Conservation (phyloP, 2,329 filamentous ascomycete genomes). For the Decorospora gaudefroyi region DNA sequence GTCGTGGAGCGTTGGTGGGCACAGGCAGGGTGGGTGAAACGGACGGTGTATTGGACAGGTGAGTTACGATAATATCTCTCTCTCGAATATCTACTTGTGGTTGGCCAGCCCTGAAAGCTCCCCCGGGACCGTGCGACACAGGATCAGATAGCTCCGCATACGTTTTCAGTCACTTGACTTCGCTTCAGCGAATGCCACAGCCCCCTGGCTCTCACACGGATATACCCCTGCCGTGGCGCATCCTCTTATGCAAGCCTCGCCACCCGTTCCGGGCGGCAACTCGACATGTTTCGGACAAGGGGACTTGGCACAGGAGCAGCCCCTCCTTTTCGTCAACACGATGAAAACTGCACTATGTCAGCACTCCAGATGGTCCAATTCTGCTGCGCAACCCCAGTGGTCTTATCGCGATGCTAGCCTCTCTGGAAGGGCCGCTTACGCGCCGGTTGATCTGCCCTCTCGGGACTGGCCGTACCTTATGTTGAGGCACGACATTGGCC, state of each 20-base stretch:
- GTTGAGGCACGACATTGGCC: constrained; percentile 34
- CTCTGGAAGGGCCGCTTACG: constrained; percentile 40
- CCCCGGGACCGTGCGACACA: constrained; percentile 35
- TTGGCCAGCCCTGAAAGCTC: constrained; percentile 35
- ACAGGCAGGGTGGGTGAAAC: constrained; percentile 75
- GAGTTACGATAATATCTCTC: constrained; percentile 56
- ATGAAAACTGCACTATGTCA: constrained; percentile 18
- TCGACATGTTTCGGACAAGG: constrained; percentile 41
- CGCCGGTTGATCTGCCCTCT: constrained; percentile 47
- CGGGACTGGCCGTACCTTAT: constrained; percentile 44
- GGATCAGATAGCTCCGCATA: constrained; percentile 57
- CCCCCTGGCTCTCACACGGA: constrained; percentile 43
- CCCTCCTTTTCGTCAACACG: constrained; percentile 22
- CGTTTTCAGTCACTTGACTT: constrained; percentile 65
- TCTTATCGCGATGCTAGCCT: constrained; percentile 36
- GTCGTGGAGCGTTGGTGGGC: constrained; percentile 73
- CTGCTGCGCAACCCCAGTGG: constrained; percentile 20
- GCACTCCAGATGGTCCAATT: constrained; percentile 18
- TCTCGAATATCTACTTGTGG: constrained; percentile 36
- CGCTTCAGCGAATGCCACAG: constrained; percentile 50
- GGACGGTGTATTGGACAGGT: constrained; percentile 87
- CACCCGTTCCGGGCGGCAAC: constrained; percentile 46
- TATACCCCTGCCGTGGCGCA: constrained; percentile 42
- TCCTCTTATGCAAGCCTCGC: constrained; percentile 40
- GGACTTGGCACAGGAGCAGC: constrained; percentile 33